phyloP scores from a whole-genome alignment of 495 filamentous ascomycete genomes.

The Talaromyces thailandensis region DNA sequence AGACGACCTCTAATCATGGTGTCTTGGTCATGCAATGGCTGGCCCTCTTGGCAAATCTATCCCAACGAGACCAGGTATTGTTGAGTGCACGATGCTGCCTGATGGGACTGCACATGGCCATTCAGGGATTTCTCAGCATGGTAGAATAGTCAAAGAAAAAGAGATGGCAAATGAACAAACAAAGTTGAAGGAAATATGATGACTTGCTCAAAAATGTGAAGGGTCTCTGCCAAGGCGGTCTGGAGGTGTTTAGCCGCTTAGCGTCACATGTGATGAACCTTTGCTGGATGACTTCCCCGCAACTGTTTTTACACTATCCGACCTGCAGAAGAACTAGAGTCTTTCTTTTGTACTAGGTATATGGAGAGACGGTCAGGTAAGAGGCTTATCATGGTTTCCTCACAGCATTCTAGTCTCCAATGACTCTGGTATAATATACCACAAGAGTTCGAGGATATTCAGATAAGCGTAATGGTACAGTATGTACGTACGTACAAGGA shows the following conservation, averaged over 20 bases:
- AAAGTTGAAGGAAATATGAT: not conserved
- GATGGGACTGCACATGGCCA: not conserved
- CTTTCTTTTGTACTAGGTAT: not conserved
- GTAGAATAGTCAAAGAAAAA: not conserved
- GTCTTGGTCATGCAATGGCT: not conserved
- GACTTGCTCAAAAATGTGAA: not conserved
- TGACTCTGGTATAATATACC: too few species aligned
- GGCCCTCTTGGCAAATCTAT: not conserved
- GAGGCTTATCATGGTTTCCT: not conserved
- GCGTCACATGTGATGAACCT: not conserved
- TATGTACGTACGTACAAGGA: not conserved
- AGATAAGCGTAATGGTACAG: not conserved
- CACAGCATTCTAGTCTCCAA: not conserved
- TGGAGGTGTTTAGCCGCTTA: not conserved
- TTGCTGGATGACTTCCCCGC: not conserved
- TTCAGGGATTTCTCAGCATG: not conserved
- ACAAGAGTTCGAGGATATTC: too few species aligned
- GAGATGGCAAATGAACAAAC: not conserved
- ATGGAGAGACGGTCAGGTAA: not conserved
- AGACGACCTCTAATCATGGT: constrained; percentile 3
- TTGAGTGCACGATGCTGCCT: not conserved
- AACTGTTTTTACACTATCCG: not conserved
- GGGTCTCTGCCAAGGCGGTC: not conserved
- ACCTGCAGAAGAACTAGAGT: not conserved
- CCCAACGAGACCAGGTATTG: not conserved